phyloP scores from a whole-genome alignment of 306 rosid species.

The Dalbergia cultrata region DNA sequence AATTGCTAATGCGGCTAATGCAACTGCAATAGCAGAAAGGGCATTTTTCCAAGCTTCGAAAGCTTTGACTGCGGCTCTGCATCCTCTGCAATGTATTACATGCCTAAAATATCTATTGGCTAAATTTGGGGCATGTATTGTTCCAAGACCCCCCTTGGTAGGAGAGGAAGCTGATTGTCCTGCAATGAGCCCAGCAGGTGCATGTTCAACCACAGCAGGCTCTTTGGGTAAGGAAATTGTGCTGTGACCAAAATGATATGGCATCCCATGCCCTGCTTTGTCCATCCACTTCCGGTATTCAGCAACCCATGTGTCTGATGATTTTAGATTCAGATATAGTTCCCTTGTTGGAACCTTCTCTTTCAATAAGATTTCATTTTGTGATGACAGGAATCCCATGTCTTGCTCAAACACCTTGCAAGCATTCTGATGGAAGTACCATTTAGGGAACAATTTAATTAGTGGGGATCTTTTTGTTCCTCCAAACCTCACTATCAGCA shows the following conservation, averaged over 20 bases:
- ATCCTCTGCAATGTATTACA: conserved; percentile 81
- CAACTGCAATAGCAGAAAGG: conserved; percentile 64
- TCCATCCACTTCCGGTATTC: conserved; percentile 99
- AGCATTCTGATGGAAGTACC: conserved; percentile 98
- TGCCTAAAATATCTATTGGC: conserved; percentile 90
- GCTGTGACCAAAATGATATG: conserved; percentile 93
- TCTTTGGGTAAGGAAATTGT: conserved; percentile 80
- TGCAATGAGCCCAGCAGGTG: conserved; percentile 89
- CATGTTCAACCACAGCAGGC: conserved; percentile 94
- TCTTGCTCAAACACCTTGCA: conserved; percentile 97
- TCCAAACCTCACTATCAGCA: conserved; percentile 95
- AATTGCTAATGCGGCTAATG: conserved; percentile 66
- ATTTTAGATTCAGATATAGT: conserved; percentile 78
- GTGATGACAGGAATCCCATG: conserved; percentile 97
- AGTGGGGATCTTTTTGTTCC: conserved; percentile 65
- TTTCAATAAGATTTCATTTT: conserved; percentile 80
- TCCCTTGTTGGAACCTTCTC: conserved; percentile 89
- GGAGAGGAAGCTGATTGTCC: conserved; percentile 79
- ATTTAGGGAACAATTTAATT: conserved; percentile 71
- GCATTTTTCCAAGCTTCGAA: conserved; percentile 78
- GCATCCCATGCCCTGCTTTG: conserved; percentile 98
- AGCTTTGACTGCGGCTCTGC: conserved; percentile 78
- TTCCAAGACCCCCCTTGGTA: conserved; percentile 87
- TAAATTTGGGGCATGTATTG: conserved; percentile 83
- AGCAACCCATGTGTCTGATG: conserved; percentile 94